Base-by-base conservation (phyloP, 2,329 filamentous ascomycete species). In the Sporothrix mexicana region DNA sequence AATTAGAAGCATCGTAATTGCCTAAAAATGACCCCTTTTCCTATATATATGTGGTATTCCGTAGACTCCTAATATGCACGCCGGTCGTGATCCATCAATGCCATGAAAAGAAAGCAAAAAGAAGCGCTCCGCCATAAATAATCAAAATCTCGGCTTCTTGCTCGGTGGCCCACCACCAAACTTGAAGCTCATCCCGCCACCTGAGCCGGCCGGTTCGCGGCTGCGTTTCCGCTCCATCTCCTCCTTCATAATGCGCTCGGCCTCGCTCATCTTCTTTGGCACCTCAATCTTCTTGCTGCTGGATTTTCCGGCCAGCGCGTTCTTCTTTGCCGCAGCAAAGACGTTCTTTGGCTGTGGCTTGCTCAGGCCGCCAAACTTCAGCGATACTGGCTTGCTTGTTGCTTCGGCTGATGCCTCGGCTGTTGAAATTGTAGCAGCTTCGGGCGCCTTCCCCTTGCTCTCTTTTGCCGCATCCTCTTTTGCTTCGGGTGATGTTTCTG, bases 191-290 rank as follows among this genome's bases (percentile, higher is more conserved):
- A 59, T 66, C 12, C 61, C 45, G 9, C 64, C 62, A 15, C 80
- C 3, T 7, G 49, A n/a, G 9, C 41, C 47, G 30, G 80, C 3
- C 79, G 66, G 79, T 10, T 85, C 86, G 66, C 88, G 84, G 47
- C 85, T 81, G 72, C 91, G 85, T 79, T 94, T 94, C 75, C 87
- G 85, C 77, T 94, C 92, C 81, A 93, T 86, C 79, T 95, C 92
- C 77, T 93, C 91, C 81, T 92, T 93, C 94, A 97, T 97, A 78
- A 96, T 97, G 70, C 92, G 88, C 82, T 95, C 94, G 2, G 91
- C 92, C 79, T 97, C 93, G 78, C 92, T 95, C 88, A 97, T 95
- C 78, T 93, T 96, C 85, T 93, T 94, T 1, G 90, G 90, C 71
- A 87, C 87, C 74, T 89, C 89, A 45, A 83, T 77, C 79, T 93